Percentiles rank a stretch among this genome's conserved stretches.
These are phyloP conservation scores for Phylloporus sp. DNA, from an alignment of 1,284 basidiomycete genomes.

Conservation along the genomic window DNA sequence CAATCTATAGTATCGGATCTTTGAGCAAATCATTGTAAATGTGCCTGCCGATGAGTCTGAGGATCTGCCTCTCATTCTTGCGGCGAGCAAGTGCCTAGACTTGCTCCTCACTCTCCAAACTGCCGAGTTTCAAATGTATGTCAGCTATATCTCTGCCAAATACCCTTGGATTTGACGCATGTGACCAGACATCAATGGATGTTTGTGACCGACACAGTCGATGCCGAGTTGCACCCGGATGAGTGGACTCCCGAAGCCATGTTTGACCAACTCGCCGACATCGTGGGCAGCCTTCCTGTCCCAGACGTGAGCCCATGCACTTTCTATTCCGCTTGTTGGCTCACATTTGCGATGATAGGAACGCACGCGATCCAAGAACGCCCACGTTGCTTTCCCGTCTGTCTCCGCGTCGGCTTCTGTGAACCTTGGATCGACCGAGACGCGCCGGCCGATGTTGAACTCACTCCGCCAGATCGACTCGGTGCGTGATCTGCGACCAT, in stretches of 20 bases:
- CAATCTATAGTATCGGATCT: constrained; percentile 69
- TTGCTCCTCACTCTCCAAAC: constrained; percentile 91
- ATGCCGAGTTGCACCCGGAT: constrained; percentile 90
- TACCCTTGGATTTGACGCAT: constrained; percentile 9
- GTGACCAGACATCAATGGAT: constrained; percentile 92
- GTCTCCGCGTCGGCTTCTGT: constrained; percentile 38
- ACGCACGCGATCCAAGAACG: constrained; percentile 37
- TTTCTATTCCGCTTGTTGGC: not conserved
- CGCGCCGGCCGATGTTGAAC: constrained; percentile 77
- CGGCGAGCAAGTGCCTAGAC: constrained; percentile 94
- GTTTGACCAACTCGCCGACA: constrained; percentile 90
- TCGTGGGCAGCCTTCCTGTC: constrained; percentile 70
- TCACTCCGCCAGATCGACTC: constrained; percentile 77
- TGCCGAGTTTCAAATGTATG: constrained; percentile 97
- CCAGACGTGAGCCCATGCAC: constrained; percentile 36
- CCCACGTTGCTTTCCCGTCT: constrained; percentile 26
- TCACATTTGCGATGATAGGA: constrained; percentile 24
- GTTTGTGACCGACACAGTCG: constrained; percentile 97
- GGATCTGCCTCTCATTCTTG: constrained; percentile 81
- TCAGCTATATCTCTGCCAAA: constrained; percentile 7
- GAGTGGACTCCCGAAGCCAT: constrained; percentile 86
- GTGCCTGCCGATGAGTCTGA: constrained; percentile 83
- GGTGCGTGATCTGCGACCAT: constrained; percentile 82
- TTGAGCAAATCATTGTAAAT: constrained; percentile 71
- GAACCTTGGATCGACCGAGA: constrained; percentile 38